Percentiles rank a stretch among this genome's conserved stretches.
Evolutionary conservation across 345 rosid species (phyloP).

Genomic region (Mangifera indica): DNA sequence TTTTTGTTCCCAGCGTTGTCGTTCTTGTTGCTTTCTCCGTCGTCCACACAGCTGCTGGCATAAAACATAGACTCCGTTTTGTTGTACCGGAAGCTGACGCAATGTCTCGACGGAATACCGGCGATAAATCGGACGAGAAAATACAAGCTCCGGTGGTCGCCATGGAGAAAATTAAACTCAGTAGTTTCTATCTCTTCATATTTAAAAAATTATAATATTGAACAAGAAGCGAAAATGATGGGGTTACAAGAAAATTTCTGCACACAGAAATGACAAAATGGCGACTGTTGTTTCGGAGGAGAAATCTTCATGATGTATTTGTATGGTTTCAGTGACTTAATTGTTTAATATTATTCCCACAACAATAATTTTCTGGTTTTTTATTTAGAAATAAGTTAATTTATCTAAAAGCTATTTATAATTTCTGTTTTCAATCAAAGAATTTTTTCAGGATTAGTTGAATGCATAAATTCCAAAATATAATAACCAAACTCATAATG

Average conservation of each 20-base stretch:
- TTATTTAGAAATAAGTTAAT: too few relatives aligned
- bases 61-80: neutral
- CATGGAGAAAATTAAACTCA: slow-evolving; percentile 1
- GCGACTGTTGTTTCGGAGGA: neutral
- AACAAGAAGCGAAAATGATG: neutral
- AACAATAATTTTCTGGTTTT: too few relatives aligned
- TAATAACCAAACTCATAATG: too few relatives aligned
- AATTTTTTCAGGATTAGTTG: too few relatives aligned
- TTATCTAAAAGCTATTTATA: too few relatives aligned
- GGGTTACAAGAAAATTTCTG: too few relatives aligned
- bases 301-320: too few relatives aligned
- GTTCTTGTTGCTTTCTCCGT: neutral
- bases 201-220: too few relatives aligned
- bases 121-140: slow-evolving; percentile 2
- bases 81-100: neutral
- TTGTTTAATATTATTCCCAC: too few relatives aligned
- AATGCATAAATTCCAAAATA: too few relatives aligned
- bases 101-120: neutral
- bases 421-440: too few relatives aligned
- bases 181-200: neutral
- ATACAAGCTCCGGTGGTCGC: slow-evolving; percentile 22
- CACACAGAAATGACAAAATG: neutral
- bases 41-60: slow-evolving; percentile 1
- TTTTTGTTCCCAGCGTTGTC: neutral
- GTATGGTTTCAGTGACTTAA: too few relatives aligned